Evolutionary conservation across 2,329 filamentous ascomycete genomes (phyloP).

Genomic region (Nemania sp.): DNA sequence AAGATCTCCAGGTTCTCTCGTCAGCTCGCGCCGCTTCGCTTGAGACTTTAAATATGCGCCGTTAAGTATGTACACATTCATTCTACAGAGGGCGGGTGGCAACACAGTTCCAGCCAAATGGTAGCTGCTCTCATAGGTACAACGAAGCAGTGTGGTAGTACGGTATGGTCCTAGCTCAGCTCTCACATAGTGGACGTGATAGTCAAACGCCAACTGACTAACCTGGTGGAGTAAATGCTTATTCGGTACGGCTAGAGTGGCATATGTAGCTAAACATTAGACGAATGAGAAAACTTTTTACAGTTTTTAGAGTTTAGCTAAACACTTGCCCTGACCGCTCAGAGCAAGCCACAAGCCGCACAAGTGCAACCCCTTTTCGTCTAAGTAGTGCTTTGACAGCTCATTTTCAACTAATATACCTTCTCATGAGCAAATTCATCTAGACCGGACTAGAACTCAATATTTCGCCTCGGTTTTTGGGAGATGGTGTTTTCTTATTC

Average conservation of each 20-base stretch:
- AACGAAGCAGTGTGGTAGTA: constrained; percentile 4
- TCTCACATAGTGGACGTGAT: constrained; percentile 7
- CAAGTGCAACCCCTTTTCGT: no score
- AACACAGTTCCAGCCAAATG: constrained; percentile 17
- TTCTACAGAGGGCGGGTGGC: constrained; percentile 16
- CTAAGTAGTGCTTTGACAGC: no score
- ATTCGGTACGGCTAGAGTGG: neutral
- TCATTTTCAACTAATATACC: no score
- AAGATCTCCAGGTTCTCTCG: constrained; percentile 1
- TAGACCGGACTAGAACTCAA: neutral
- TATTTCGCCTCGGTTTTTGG: no score
- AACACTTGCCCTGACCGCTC: neutral
- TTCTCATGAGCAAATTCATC: neutral
- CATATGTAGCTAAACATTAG: neutral
- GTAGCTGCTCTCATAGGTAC: constrained; percentile 1
- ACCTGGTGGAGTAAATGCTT: neutral
- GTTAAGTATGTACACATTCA: no score
- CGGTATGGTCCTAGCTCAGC: constrained; percentile 5
- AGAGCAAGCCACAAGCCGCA: neutral
- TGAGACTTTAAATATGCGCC: no score
- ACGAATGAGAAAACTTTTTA: constrained; percentile 1
- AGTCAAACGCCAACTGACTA: constrained; percentile 18
- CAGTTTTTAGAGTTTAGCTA: neutral
- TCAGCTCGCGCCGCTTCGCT: constrained; percentile 9
- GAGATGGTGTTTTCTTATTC: no score